Evolutionary conservation across 768 basidiomycete species (phyloP), one percentile per base, ranked within the genome.

Genomic region (Suillus weaverae): DNA sequence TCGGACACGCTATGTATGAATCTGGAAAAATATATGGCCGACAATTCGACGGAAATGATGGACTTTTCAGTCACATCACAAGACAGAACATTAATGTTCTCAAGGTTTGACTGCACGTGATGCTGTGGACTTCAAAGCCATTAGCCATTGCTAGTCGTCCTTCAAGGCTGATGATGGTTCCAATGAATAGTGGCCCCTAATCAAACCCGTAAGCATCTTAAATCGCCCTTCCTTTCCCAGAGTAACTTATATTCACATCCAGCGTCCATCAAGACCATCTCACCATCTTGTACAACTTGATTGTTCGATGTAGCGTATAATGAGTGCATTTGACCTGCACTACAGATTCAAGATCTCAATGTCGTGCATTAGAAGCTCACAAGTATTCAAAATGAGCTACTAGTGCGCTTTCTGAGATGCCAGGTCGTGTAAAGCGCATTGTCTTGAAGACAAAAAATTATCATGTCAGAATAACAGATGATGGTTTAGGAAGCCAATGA

Each of bases 21-120:
- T 91, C 92, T 32, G 89, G 95, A 35, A 97, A 95, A 78, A 90
- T 95, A 88, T 98, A 91, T 73, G 95, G 96, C 6, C 88, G 96
- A 69, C 97, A 98, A 78, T 98, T 95, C 72, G 91, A 92, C 71
- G 96, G 98, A 54, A 93, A 97, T 78, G 96, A 99, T 74, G 97
- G 98, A 70, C 75, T 98, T 44, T 83, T 95, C 61, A 95, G 94
- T 62, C 90, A 91, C 66, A 90, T 99, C 73, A 91, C 93, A 39
- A 86, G 97, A 55, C 89, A 90, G 76, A 95, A 93, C 70, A 98
- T 99, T 68, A 97, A 99, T 76, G 92, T 96, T 10, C 83, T 99
- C 53, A 99, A 98, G 91, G 89, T 92, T 71, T 41, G 70, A 62
- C n/a, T 62, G 8, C 57, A 48, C 26, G 18, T 62, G 38, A 41